Evolutionary conservation across 2,329 filamentous ascomycete species (phyloP), one percentile per base, ranked within the genome.

Genomic region (Coleophoma crateriformis): DNA sequence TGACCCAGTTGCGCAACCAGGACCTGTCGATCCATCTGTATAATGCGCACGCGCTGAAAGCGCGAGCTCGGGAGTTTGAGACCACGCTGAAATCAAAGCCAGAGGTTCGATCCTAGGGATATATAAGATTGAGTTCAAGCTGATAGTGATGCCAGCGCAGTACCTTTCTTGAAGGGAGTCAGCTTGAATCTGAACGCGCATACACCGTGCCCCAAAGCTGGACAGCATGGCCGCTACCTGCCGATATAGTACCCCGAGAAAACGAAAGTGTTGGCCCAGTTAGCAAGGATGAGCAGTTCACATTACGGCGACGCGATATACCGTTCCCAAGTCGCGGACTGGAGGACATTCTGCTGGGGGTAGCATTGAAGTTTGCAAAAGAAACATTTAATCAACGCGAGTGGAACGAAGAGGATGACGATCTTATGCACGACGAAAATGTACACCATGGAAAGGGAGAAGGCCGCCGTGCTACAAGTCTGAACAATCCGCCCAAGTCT

Each of bases 151-250:
- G 6, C 27, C 27, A 27, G 27, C 27, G 8, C 27, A 10, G 27
- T 27, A 3, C 27, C 2, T 7, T 7, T 10, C 3, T 27, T 27
- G 27, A 27, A 27, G 27, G 27, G 27, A 10, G 27, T 27, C 27
- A 27, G 27, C 27, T 27, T 27, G 27, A 27, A 27, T 27, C 27
- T 27, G 27, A 27, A 27, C 27, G 27, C 8, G 27, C 27, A 27
- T 27, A 27, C 27, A 27, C 6, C 5, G 78, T 78, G 2, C 73
- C 79, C 0, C 80, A 77, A 51, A 56, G 64, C 4, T 96, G 92
- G 91, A 88, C 88, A 15, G 87, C 90, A 0, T 96, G 92, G 92
- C 92, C 92, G 4, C 66, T 95, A 61, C 74, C 75, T 17, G 72
- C 78, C 4, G 68, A 73, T 7, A 69, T 76, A 22, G 82, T 94